Conservation (phyloP, 108 stramenopile species). For the Schizochytrium sp. region DNA sequence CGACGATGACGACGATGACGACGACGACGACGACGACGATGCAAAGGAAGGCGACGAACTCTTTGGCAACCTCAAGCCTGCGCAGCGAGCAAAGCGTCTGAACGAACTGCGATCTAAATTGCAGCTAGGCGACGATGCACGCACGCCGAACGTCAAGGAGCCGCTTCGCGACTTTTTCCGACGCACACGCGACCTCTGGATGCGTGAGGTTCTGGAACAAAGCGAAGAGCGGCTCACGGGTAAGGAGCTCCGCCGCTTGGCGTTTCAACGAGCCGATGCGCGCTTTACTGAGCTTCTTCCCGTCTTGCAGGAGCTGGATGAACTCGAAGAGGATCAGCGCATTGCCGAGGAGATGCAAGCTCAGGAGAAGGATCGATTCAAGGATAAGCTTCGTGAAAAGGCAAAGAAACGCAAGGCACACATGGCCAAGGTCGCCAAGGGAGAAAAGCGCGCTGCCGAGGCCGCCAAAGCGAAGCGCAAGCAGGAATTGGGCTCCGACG, state of each 20-base stretch:
- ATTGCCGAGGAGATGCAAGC: conserved; percentile 10
- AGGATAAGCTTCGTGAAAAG: conserved; percentile 2
- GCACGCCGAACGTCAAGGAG: neutral
- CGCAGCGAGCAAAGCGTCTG: neutral
- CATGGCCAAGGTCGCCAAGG: neutral
- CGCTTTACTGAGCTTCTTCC: neutral
- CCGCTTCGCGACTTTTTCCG: conserved; percentile 14
- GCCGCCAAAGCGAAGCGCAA: neutral
- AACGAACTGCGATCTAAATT: neutral
- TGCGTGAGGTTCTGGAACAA: neutral
- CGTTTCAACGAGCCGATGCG: neutral
- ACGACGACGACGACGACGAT: neutral
- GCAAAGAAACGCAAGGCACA: conserved; percentile 3
- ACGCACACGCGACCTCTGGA: neutral
- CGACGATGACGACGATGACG: neutral
- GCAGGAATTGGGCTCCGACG: neutral
- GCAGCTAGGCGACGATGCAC: neutral
- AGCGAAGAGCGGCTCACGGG: neutral
- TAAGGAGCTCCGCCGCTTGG: neutral
- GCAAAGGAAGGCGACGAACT: neutral
- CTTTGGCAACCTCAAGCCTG: neutral
- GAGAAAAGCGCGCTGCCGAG: neutral
- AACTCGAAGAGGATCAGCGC: neutral
- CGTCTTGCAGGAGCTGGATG: neutral
- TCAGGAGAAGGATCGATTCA: neutral